phyloP scores from a whole-genome alignment of 106 monocot genomes.

The Narthecium ossifragum region DNA sequence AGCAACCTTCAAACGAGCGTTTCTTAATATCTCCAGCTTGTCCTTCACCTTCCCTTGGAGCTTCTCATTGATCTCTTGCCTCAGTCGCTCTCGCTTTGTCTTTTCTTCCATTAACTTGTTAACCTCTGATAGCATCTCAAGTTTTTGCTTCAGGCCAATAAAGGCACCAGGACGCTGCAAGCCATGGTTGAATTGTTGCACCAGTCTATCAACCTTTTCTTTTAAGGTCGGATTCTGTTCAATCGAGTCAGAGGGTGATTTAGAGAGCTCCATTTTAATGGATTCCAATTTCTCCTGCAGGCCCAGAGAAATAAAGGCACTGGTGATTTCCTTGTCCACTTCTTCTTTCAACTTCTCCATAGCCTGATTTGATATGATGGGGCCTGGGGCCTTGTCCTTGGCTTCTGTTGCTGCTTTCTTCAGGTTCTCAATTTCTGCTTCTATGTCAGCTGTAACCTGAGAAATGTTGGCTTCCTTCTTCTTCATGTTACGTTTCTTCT shows the following conservation, averaged over 20 bases:
- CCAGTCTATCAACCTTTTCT: conserved; percentile 44
- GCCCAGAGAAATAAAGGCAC: conserved; percentile 62
- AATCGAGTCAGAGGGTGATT: conserved; percentile 19
- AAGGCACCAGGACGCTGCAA: conserved; percentile 39
- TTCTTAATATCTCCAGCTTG: conserved; percentile 44
- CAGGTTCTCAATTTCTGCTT: conserved; percentile 49
- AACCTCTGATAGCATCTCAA: conserved; percentile 41
- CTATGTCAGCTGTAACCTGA: conserved; percentile 37
- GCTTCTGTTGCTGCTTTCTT: conserved; percentile 36
- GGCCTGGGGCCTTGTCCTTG: conserved; percentile 18
- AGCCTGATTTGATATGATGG: conserved; percentile 32
- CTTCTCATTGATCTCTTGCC: conserved; percentile 66
- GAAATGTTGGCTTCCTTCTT: conserved; percentile 47
- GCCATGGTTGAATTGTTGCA: conserved; percentile 52
- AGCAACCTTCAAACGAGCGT: conserved; percentile 30
- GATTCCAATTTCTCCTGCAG: conserved; percentile 65
- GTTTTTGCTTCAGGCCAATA: conserved; percentile 55
- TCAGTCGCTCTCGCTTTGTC: conserved; percentile 51
- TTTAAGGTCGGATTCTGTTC: conserved; percentile 34
- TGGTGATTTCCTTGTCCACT: conserved; percentile 56
- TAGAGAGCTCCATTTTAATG: conserved; percentile 55
- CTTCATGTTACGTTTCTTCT: conserved; percentile 68
- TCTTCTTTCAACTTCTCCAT: conserved; percentile 48
- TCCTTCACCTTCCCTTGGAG: conserved; percentile 36
- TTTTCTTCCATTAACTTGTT: conserved; percentile 27